Conservation (phyloP, 148 eudicot genomes). For the Bassia scoparia region DNA sequence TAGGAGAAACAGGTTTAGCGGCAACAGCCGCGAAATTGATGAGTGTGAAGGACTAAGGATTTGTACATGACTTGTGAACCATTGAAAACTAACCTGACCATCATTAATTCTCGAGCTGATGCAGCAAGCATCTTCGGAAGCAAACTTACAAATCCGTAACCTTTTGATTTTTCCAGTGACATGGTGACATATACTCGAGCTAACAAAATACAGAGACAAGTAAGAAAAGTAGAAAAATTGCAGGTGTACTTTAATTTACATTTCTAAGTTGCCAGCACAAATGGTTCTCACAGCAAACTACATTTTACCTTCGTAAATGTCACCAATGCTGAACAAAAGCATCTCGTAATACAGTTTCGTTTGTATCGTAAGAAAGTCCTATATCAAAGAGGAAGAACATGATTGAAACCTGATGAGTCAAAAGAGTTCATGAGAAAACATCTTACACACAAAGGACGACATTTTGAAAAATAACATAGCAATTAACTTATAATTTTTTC, state of each 20-base stretch:
- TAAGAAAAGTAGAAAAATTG: not conserved
- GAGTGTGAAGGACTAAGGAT: not conserved
- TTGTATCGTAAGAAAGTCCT: slow-evolving; percentile 76
- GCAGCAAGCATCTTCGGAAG: slow-evolving; percentile 47
- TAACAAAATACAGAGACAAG: slow-evolving; percentile 18
- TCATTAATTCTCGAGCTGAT: slow-evolving; percentile 60
- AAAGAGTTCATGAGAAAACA: not conserved
- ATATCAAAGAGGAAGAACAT: slow-evolving; percentile 4
- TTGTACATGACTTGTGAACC: not conserved
- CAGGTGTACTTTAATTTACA: too few relatives aligned
- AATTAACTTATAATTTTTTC: not conserved
- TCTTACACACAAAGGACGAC: too few relatives aligned
- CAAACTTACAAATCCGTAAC: slow-evolving; percentile 71
- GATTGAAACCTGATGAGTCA: not conserved
- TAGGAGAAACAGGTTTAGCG: not conserved
- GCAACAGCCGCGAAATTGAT: not conserved
- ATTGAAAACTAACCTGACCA: slow-evolving; percentile 41
- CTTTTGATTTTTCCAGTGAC: slow-evolving; percentile 62
- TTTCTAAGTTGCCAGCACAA: not conserved
- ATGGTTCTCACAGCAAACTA: not conserved
- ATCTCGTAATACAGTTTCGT: slow-evolving; percentile 54
- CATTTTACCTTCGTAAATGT: slow-evolving; percentile 58
- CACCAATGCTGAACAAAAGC: slow-evolving; percentile 59
- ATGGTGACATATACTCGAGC: slow-evolving; percentile 62
- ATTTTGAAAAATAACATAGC: not conserved